A percentile compares a stretch with the other conserved stretches of the same genome.
phyloP scores from a whole-genome alignment of 805 yeast genomes.

The Yarrowia sp. region DNA sequence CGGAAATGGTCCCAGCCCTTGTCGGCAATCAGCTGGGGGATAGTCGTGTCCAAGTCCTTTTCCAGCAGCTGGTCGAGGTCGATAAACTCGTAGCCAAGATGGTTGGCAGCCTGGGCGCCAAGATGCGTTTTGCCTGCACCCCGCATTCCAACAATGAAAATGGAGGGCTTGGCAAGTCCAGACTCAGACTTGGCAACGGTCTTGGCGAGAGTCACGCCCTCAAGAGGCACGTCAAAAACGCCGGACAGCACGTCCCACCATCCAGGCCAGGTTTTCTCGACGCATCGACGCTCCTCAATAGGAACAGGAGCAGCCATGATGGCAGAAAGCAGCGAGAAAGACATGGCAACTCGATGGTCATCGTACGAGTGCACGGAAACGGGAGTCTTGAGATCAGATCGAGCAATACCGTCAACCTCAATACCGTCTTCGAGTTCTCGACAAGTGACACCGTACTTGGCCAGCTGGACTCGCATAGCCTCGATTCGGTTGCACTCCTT shows the following conservation, averaged over 20 bases:
- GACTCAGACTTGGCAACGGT: constrained; percentile 32
- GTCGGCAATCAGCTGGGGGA: constrained; percentile 49
- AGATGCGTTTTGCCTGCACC: constrained; percentile 94
- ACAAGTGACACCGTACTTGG: constrained; percentile 85
- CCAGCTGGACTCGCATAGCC: constrained; percentile 87
- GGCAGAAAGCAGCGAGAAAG: constrained; percentile 84
- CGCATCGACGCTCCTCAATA: constrained; percentile 83
- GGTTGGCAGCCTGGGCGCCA: constrained; percentile 71
- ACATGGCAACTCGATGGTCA: constrained; percentile 98
- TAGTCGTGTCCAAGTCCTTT: constrained; percentile 42
- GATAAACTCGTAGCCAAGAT: constrained; percentile 55
- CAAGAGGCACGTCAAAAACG: constrained; percentile 57
- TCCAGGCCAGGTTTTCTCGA: constrained; percentile 99
- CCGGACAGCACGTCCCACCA: constrained; percentile 96
- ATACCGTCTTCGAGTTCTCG: constrained; percentile 90
- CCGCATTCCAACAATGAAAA: constrained; percentile 92
- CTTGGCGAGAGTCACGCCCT: constrained; percentile 47
- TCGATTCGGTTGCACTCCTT: constrained; percentile 95
- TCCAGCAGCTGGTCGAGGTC: constrained; percentile 80
- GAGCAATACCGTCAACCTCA: constrained; percentile 67
- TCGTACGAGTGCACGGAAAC: constrained; percentile 77
- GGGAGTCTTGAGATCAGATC: constrained; percentile 50
- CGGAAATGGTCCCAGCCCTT: constrained; percentile 92
- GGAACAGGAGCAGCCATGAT: constrained; percentile 58
- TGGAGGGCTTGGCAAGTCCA: constrained; percentile 45